phyloP scores from a whole-genome alignment of 2,329 filamentous ascomycete genomes.

The Ramularia endophylla region DNA sequence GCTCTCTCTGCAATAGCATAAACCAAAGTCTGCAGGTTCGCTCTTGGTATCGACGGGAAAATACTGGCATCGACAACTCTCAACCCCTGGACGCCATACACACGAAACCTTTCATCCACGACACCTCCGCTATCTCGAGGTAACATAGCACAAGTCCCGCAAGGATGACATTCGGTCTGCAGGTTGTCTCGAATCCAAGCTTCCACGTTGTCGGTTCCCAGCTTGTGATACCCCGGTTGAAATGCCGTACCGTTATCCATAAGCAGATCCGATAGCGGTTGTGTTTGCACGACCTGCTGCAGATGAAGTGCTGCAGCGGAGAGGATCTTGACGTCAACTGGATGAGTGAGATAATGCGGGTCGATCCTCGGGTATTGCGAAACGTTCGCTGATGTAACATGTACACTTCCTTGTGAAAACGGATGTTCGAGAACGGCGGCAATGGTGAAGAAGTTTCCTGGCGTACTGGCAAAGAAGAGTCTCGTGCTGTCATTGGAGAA shows the following conservation, averaged over 20 bases:
- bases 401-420: conserved; percentile 42
- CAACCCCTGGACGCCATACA: conserved; percentile 15
- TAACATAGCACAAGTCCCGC: conserved; percentile 14
- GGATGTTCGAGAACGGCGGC: conserved; percentile 49
- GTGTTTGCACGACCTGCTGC: conserved; percentile 5
- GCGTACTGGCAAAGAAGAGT: conserved; percentile 15
- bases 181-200: conserved; percentile 9
- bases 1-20: conserved; percentile 21
- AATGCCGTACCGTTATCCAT: conserved; percentile 3
- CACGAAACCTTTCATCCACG: conserved; percentile 16
- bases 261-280: conserved; percentile 6
- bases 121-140: conserved; percentile 15
- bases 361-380: conserved; percentile 19
- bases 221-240: conserved; percentile 9
- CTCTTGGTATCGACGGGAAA: conserved; percentile 15
- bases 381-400: conserved; percentile 17
- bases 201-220: conserved; percentile 6
- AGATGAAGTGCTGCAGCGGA: conserved; percentile 7
- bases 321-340: conserved; percentile 40
- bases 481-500: conserved; percentile 21
- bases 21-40: conserved; percentile 17
- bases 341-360: conserved; percentile 33
- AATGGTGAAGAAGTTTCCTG: conserved; percentile 47
- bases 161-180: conserved; percentile 11
- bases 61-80: conserved; percentile 22